A percentile compares a stretch with the other conserved stretches of the same genome.
Evolutionary conservation across 2,329 filamentous ascomycete species (phyloP).

Genomic region (Ceratocystis papillata): DNA sequence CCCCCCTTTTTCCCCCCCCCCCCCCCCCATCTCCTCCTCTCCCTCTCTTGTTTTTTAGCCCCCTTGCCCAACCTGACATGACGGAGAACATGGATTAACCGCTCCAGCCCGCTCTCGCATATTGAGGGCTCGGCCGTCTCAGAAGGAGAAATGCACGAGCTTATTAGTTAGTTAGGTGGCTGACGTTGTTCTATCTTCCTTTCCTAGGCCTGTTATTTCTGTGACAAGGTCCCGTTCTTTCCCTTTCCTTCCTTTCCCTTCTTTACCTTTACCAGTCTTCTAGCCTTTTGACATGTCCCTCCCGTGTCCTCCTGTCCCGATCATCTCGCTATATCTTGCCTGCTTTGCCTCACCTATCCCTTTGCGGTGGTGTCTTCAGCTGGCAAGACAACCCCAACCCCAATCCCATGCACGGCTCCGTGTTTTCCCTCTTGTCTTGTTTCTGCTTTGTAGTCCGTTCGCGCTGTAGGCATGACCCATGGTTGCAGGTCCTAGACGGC

Average conservation of each 20-base stretch:
- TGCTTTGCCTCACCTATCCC: not conserved
- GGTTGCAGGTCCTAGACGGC: not conserved
- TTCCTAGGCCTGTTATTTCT: not conserved
- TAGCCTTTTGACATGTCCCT: not conserved
- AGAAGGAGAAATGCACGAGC: slow-evolving; percentile 1
- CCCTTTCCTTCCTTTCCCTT: not conserved
- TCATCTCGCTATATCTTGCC: not conserved
- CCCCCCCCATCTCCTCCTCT: not conserved
- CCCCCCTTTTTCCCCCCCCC: not conserved
- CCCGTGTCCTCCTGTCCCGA: not conserved
- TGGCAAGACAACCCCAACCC: not conserved
- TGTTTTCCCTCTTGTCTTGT: not conserved
- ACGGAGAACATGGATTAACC: slow-evolving; percentile 10
- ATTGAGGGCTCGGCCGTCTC: not conserved
- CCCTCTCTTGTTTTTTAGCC: no score
- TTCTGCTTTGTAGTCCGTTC: not conserved
- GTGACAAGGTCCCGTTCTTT: not conserved
- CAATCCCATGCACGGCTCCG: slow-evolving; percentile 1
- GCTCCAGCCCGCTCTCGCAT: slow-evolving; percentile 13
- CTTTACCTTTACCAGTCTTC: not conserved
- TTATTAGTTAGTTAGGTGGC: not conserved
- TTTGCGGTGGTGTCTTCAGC: not conserved
- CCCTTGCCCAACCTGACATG: slow-evolving; percentile 7
- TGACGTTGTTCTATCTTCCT: not conserved
- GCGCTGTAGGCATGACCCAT: slow-evolving; percentile 5